A percentile compares a stretch with the other conserved stretches of the same genome.
Conservation (phyloP, 345 rosid species). For the Corchorus capsularis region DNA sequence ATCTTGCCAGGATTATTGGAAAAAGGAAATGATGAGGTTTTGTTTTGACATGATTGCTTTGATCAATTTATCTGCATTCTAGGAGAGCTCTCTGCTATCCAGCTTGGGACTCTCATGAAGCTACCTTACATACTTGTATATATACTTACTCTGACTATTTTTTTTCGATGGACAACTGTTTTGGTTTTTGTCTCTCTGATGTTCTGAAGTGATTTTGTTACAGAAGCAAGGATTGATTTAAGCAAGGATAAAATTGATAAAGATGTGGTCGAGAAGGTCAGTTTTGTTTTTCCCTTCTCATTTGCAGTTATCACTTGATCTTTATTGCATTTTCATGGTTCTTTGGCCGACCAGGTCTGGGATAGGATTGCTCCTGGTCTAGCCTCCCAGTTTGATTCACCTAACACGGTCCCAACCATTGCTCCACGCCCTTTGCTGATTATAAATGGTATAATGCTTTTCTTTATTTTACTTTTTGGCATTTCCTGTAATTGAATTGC, state of each 20-base stretch:
- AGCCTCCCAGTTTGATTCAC: slow-evolving; percentile 74
- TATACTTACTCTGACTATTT: neutral
- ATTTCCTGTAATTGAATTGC: slow-evolving; percentile 3
- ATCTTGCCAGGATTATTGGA: neutral
- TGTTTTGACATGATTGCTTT: neutral
- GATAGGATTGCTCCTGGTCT: slow-evolving; percentile 89
- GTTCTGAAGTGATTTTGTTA: slow-evolving; percentile 8
- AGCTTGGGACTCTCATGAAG: no score
- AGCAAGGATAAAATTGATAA: slow-evolving; percentile 68
- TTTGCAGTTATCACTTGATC: neutral
- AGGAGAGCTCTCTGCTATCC: no score
- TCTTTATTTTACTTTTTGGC: neutral
- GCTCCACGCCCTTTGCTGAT: slow-evolving; percentile 80
- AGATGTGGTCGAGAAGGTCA: slow-evolving; percentile 87
- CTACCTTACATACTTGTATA: neutral
- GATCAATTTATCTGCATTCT: neutral
- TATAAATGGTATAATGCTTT: slow-evolving; percentile 51
- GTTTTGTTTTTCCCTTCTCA: slow-evolving; percentile 12
- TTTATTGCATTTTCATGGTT: slow-evolving; percentile 14
- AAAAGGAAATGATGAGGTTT: neutral
- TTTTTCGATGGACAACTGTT: neutral
- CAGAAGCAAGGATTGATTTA: slow-evolving; percentile 71
- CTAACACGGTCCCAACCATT: slow-evolving; percentile 65
- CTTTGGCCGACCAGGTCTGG: slow-evolving; percentile 71
- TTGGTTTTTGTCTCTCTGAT: neutral